Conservation (phyloP, 2,329 filamentous ascomycete species). For the Aspergillus fumigatiaffinis region DNA sequence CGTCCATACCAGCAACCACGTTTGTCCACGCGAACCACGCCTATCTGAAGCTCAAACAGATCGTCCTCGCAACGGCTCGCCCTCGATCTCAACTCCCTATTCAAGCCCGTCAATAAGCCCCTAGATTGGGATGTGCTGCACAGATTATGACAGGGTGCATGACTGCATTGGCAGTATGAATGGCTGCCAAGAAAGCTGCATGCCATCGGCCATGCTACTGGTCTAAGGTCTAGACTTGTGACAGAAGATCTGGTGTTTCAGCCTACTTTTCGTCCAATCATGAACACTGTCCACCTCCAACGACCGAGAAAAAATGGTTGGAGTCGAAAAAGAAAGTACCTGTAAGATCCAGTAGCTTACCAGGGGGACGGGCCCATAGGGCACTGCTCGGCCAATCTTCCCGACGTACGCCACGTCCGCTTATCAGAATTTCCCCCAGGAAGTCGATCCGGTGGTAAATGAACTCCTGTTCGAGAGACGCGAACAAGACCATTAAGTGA, state of each 20-base stretch:
- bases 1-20: slow-evolving; percentile 16
- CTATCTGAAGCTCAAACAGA: slow-evolving; percentile 11
- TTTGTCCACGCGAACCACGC: slow-evolving; percentile 12
- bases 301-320: background rate
- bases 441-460: slow-evolving; percentile 9
- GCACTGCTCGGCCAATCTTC: slow-evolving; percentile 13
- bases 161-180: slow-evolving; percentile 2
- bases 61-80: slow-evolving; percentile 10
- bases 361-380: slow-evolving; percentile 6
- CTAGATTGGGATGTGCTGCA: background rate
- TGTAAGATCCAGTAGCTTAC: slow-evolving; percentile 10
- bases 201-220: background rate
- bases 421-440: slow-evolving; percentile 14
- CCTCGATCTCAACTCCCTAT: slow-evolving; percentile 2
- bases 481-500: background rate
- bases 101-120: background rate
- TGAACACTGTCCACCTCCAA: background rate
- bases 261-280: background rate
- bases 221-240: slow-evolving; percentile 12
- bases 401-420: slow-evolving; percentile 11
- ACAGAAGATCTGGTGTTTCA: slow-evolving; percentile 16
- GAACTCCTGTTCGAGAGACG: background rate
- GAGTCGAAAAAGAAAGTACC: background rate
- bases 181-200: background rate
- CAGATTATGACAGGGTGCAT: slow-evolving; percentile 6